Conservation (phyloP, 345 rosid genomes). For the Barbarea vulgaris region DNA sequence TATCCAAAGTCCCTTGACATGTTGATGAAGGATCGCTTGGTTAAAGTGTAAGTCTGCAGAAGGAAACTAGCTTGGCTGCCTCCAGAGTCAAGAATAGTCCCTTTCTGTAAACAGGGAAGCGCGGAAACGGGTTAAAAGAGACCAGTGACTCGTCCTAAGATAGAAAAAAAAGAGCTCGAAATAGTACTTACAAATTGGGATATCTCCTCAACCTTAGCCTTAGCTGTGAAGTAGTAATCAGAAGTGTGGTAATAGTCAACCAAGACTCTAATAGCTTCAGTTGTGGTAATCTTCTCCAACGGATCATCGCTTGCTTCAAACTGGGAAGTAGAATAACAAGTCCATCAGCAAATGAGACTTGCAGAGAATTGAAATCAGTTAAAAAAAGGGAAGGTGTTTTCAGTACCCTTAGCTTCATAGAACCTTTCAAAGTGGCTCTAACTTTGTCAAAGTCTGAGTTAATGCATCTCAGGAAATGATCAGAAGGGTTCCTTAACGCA, state of each 20-base stretch:
- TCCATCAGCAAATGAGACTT: slow-evolving; percentile 10
- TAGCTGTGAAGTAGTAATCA: slow-evolving; percentile 61
- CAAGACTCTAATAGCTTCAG: slow-evolving; percentile 72
- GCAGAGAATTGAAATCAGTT: slow-evolving; percentile 6
- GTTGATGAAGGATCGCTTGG: slow-evolving; percentile 86
- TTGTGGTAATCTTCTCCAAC: slow-evolving; percentile 79
- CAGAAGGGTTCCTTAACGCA: slow-evolving; percentile 91
- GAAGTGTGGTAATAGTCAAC: slow-evolving; percentile 69
- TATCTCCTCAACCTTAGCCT: slow-evolving; percentile 75
- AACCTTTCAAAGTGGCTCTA: slow-evolving; percentile 89
- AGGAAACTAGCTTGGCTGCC: slow-evolving; percentile 97
- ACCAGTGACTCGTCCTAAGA: neutral
- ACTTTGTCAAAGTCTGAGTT: slow-evolving; percentile 96
- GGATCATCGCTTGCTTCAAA: slow-evolving; percentile 77
- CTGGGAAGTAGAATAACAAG: slow-evolving; percentile 42
- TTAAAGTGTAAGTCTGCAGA: slow-evolving; percentile 75
- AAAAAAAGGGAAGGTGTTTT: neutral
- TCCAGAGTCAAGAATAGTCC: slow-evolving; percentile 84
- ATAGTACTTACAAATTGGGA: slow-evolving; percentile 74
- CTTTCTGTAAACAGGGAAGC: slow-evolving; percentile 62
- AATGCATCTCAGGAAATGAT: slow-evolving; percentile 90
- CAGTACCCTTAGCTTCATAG: slow-evolving; percentile 80
- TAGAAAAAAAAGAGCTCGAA: neutral
- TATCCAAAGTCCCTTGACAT: slow-evolving; percentile 98
- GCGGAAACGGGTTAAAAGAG: neutral